phyloP scores from a whole-genome alignment of 2,329 filamentous ascomycete genomes.

The Botrytis porri region DNA sequence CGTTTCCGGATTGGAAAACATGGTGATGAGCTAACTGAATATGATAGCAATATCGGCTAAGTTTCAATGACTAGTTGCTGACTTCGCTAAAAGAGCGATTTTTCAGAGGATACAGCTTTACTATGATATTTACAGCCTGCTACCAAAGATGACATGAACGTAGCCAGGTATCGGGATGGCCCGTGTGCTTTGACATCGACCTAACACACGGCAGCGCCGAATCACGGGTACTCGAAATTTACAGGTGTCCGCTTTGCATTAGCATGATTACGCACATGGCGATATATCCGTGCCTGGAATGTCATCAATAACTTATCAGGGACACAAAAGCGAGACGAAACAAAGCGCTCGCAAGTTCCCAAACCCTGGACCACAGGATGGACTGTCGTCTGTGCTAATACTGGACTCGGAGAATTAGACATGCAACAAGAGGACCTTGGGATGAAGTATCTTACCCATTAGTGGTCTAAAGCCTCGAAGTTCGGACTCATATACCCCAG shows the following conservation, averaged over 20 bases:
- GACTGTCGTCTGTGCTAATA: not conserved
- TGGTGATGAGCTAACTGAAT: not conserved
- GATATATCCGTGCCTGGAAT: not conserved
- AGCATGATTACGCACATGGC: not conserved
- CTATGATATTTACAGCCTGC: too few relatives aligned
- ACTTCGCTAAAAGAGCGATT: not conserved
- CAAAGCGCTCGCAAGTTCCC: not conserved
- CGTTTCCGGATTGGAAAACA: not conserved
- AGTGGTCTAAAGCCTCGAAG: not conserved
- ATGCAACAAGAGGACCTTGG: slow-evolving; percentile 10
- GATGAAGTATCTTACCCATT: not conserved
- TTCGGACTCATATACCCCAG: not conserved
- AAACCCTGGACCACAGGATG: not conserved
- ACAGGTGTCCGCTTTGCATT: not conserved
- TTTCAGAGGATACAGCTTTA: not conserved
- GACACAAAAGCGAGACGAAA: not conserved
- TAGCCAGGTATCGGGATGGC: not conserved
- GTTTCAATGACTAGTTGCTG: not conserved
- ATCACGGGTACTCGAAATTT: not conserved
- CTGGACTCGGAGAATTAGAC: slow-evolving; percentile 16
- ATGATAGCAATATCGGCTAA: not conserved
- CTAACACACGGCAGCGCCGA: not conserved
- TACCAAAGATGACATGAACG: not conserved
- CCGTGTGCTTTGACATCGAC: not conserved
- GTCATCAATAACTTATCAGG: not conserved